Conservation (phyloP, 441 rosid species). For the Populus trichocarpa region DNA sequence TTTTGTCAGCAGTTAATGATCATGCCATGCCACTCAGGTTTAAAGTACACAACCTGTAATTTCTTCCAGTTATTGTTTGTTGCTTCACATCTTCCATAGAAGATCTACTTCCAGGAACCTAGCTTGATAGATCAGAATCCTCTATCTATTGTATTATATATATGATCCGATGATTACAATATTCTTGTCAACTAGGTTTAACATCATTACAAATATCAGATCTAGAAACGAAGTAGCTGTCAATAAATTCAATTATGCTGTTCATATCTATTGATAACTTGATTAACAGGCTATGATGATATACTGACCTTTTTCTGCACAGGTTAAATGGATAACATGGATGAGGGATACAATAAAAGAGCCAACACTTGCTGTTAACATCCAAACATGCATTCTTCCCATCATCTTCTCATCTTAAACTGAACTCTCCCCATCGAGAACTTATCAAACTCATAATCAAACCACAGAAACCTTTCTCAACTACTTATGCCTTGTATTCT, state of each 20-base stretch:
- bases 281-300: not conserved
- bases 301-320: constrained; percentile 49
- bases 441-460: constrained; percentile 31
- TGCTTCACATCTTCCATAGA: constrained; percentile 5
- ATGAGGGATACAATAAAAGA: constrained; percentile 30
- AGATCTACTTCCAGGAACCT: constrained; percentile 16
- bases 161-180: not conserved
- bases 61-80: not conserved
- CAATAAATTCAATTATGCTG: not conserved
- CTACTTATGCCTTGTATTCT: not conserved
- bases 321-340: constrained; percentile 30
- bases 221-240: not conserved
- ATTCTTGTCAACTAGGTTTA: not conserved
- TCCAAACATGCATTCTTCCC: constrained; percentile 37
- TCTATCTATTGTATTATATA: not conserved
- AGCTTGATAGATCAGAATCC: not conserved
- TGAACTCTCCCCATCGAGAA: constrained; percentile 38
- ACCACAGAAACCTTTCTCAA: not conserved
- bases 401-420: constrained; percentile 50
- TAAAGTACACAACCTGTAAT: not conserved
- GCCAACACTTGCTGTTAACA: constrained; percentile 19
- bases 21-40: not conserved
- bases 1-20: not conserved
- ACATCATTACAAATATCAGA: not conserved
- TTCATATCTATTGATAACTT: not conserved